Percentiles rank a stretch among this genome's conserved stretches.
Evolutionary conservation across 345 rosid species (phyloP).

Genomic region (sweet orange (Citrus sinensis)): DVS_A1.0 CM039164.1:17841501-17842000

Average conservation of each 20-base stretch:
- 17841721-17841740: not conserved
- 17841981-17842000: too few relatives aligned
- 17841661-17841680: not conserved
- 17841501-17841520: slow-evolving; percentile 21
- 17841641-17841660: not conserved
- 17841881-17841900: too few relatives aligned
- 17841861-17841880: too few relatives aligned
- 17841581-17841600: slow-evolving; percentile 41
- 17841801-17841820: too few relatives aligned
- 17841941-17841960: too few relatives aligned
- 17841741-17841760: not conserved
- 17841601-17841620: slow-evolving; percentile 41
- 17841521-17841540: slow-evolving; percentile 4
- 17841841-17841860: too few relatives aligned
- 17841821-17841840: too few relatives aligned
- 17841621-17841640: slow-evolving; percentile 27
- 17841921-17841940: too few relatives aligned
- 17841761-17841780: not conserved
- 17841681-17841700: not conserved
- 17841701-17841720: not conserved
- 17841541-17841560: slow-evolving; percentile 7
- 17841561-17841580: slow-evolving; percentile 26
- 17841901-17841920: too few relatives aligned
- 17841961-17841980: too few relatives aligned
- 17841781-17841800: not conserved